Percentiles rank a stretch among this genome's conserved stretches.
phyloP scores from a whole-genome alignment of 345 rosid genomes.

The Hibiscus trionum region DNA sequence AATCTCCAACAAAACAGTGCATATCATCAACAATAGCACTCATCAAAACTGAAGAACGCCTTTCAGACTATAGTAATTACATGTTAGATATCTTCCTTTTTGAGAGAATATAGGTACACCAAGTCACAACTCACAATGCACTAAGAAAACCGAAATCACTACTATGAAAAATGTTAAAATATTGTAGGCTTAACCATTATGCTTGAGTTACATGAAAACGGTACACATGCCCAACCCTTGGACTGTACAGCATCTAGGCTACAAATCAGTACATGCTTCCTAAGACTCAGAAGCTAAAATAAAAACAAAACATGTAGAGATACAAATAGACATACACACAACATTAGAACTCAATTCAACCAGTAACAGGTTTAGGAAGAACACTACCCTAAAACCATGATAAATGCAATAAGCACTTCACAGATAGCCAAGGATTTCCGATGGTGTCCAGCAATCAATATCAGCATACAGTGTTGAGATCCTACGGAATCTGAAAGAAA shows the following conservation, averaged over 20 bases:
- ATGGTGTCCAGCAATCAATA: not conserved
- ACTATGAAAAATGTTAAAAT: not conserved
- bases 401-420: not conserved
- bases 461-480: not conserved
- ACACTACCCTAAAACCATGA: not conserved
- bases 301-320: not conserved
- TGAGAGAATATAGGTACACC: not conserved
- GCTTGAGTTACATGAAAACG: not conserved
- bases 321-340: not conserved
- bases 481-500: not conserved
- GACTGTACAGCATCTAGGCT: not conserved
- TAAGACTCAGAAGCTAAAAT: not conserved
- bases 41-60: not conserved
- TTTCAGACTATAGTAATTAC: not conserved
- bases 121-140: not conserved
- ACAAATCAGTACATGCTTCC: not conserved
- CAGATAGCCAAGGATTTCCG: not conserved
- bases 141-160: not conserved
- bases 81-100: not conserved
- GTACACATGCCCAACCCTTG: not conserved
- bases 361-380: not conserved
- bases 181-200: not conserved
- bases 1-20: not conserved
- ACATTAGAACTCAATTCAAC: not conserved
- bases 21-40: not conserved